phyloP scores from a whole-genome alignment of 345 rosid genomes.

The Orychophragmus violaceus region DNA sequence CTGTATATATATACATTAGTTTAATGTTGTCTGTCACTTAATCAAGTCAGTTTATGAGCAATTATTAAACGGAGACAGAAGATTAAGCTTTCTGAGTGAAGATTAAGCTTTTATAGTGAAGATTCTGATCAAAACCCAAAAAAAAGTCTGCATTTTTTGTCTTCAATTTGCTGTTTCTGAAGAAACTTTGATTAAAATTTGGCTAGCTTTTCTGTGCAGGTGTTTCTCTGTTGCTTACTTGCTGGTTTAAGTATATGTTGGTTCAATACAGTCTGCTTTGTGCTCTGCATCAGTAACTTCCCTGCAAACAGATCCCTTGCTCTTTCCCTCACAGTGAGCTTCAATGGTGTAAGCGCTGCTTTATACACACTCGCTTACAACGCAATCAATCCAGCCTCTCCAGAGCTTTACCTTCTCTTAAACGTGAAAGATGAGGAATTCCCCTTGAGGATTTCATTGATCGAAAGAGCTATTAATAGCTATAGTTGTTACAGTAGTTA shows the following conservation, averaged over 20 bases:
- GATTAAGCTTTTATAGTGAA: no score
- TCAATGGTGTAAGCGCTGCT: constrained; percentile 93
- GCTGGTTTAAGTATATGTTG: constrained; percentile 92
- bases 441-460: no score
- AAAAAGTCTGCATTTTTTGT: no score
- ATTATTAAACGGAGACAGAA: no score
- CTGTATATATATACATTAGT: no score
- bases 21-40: no score
- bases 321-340: constrained; percentile 79
- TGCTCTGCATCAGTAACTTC: constrained; percentile 81
- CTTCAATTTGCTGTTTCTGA: neutral
- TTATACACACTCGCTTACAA: constrained; percentile 71
- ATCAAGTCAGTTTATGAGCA: no score
- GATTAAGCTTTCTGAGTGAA: no score
- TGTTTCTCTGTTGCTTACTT: constrained; percentile 65
- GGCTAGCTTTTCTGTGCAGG: constrained; percentile 38
- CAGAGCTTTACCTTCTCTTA: constrained; percentile 58
- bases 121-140: no score
- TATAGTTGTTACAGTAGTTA: no score
- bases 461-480: no score
- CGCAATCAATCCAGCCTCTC: constrained; percentile 52
- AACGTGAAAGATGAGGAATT: no score
- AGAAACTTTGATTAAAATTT: neutral
- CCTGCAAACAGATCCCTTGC: constrained; percentile 72
- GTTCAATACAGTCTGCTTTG: constrained; percentile 97